Evolutionary conservation across 2,329 filamentous ascomycete species (phyloP).

Genomic region (Tolypocladium endophyticum): DNA sequence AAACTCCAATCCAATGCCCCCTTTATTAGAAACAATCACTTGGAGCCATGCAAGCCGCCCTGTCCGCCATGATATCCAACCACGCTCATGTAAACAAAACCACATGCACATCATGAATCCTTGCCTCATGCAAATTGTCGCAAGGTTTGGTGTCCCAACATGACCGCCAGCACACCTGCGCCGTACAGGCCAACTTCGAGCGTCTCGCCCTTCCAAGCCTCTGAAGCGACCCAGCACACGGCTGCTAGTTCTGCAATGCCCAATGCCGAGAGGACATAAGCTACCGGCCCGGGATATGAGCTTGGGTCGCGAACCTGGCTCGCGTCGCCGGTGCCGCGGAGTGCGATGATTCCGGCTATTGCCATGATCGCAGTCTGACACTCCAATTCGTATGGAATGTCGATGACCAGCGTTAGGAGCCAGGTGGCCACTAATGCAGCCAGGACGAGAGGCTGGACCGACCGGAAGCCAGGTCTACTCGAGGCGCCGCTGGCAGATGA

Average conservation of each 20-base stretch:
- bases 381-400: slow-evolving; percentile 15
- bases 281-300: slow-evolving; percentile 8
- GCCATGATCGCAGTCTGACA: slow-evolving; percentile 15
- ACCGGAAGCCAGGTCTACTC: neutral
- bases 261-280: slow-evolving; percentile 14
- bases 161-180: slow-evolving; percentile 14
- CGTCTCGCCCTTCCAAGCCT: slow-evolving; percentile 15
- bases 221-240: slow-evolving; percentile 22
- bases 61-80: neutral
- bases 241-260: slow-evolving; percentile 20
- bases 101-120: neutral
- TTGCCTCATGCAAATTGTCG: neutral
- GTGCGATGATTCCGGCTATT: slow-evolving; percentile 16
- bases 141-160: slow-evolving; percentile 19
- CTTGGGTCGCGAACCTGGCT: slow-evolving; percentile 6
- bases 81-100: neutral
- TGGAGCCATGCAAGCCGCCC: neutral
- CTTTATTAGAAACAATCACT: neutral
- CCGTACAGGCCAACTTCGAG: slow-evolving; percentile 15
- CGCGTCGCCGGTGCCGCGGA: slow-evolving; percentile 18
- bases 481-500: neutral
- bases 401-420: slow-evolving; percentile 10
- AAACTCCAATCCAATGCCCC: neutral
- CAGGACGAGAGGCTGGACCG: slow-evolving; percentile 10
- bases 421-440: slow-evolving; percentile 13